phyloP scores from a whole-genome alignment of 2,329 filamentous ascomycete genomes.

The Xylaria sp. region DNA sequence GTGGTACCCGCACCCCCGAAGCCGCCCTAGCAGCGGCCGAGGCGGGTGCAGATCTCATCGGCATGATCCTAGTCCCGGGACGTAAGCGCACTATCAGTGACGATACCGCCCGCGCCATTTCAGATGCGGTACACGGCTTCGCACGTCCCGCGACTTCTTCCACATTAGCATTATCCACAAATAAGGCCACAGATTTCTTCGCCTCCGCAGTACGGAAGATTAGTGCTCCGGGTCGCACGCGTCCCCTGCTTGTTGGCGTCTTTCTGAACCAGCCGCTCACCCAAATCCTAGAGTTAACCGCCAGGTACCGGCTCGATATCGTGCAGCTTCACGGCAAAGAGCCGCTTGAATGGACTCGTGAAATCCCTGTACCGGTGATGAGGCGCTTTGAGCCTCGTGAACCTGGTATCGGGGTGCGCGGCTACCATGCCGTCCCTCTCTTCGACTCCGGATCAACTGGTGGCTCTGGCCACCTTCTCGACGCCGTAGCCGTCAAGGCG shows the following conservation, averaged over 20 bases:
- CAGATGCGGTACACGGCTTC: constrained; percentile 71
- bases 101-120: constrained; percentile 81
- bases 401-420: constrained; percentile 72
- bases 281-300: constrained; percentile 80
- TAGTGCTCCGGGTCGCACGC: constrained; percentile 48
- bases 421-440: constrained; percentile 82
- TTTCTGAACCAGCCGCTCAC: constrained; percentile 89
- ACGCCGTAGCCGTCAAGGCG: constrained; percentile 70
- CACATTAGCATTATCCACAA: constrained; percentile 31
- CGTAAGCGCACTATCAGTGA: constrained; percentile 80
- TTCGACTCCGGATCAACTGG: constrained; percentile 76
- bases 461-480: constrained; percentile 80
- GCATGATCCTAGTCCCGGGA: constrained; percentile 87
- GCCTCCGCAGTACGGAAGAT: constrained; percentile 55
- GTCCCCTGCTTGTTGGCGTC: constrained; percentile 86
- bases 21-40: constrained; percentile 81
- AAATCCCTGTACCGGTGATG: constrained; percentile 93
- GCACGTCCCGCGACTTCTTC: constrained; percentile 43
- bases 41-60: constrained; percentile 88
- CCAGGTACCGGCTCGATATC: constrained; percentile 77
- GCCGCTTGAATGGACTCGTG: constrained; percentile 85
- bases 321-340: constrained; percentile 94
- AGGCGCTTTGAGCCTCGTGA: constrained; percentile 81
- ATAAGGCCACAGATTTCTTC: constrained; percentile 72
- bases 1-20: constrained; percentile 84